A percentile compares a stretch with the other conserved stretches of the same genome.
These are phyloP conservation scores for Neofusicoccum ribis DNA, from an alignment of 2,329 filamentous ascomycete species.

Conservation along the genomic window DNA sequence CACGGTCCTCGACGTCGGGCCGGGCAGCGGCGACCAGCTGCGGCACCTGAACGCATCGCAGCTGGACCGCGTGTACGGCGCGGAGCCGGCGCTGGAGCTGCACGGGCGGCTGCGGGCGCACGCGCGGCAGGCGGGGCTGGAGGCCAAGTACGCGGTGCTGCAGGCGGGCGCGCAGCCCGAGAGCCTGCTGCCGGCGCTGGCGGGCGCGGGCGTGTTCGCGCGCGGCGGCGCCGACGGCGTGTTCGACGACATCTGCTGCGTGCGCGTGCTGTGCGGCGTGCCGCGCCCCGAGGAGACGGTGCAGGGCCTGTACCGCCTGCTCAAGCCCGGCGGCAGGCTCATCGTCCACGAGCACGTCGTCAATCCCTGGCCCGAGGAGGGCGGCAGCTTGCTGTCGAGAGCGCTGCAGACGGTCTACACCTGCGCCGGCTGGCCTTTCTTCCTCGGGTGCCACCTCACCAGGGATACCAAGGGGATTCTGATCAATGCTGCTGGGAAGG, in stretches of 20 bases:
- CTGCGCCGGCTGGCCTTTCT: conserved; percentile 52
- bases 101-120: conserved; percentile 46
- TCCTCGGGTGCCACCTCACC: conserved; percentile 53
- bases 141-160: conserved; percentile 52
- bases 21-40: conserved; percentile 55
- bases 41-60: conserved; percentile 44
- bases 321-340: conserved; percentile 57
- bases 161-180: conserved; percentile 49
- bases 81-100: conserved; percentile 53
- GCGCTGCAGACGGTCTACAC: conserved; percentile 49
- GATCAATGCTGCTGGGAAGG: conserved; percentile 39
- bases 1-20: conserved; percentile 43
- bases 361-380: conserved; percentile 48
- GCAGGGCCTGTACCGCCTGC: conserved; percentile 48
- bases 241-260: conserved; percentile 57
- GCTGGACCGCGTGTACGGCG: conserved; percentile 53
- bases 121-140: conserved; percentile 44
- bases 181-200: conserved; percentile 47
- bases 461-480: conserved; percentile 50
- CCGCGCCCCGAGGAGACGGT: conserved; percentile 49
- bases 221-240: conserved; percentile 36
- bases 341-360: conserved; percentile 58
- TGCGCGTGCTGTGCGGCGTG: conserved; percentile 58
- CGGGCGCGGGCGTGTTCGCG: conserved; percentile 43
- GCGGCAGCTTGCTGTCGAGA: conserved; percentile 46